Conservation (phyloP, 2,329 filamentous ascomycete species). For the Nigrospora sphaerica region DNA sequence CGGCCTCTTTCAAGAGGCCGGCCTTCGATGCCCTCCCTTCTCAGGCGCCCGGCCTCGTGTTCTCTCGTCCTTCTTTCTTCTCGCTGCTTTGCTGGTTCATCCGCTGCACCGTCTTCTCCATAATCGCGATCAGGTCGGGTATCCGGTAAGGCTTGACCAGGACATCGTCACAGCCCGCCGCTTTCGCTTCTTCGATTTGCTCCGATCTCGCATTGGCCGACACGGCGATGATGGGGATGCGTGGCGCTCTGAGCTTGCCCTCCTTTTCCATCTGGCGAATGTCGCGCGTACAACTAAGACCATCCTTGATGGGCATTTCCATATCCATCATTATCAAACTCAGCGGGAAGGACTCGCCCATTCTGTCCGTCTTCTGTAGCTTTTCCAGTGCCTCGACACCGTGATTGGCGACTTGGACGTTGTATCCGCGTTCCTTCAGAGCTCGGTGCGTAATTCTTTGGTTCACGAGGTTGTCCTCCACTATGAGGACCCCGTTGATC, state of each 20-base stretch:
- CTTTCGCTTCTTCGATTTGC: constrained; percentile 45
- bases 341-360: constrained; percentile 28
- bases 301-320: constrained; percentile 70
- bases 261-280: constrained; percentile 56
- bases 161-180: constrained; percentile 54
- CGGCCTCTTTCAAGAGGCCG: no score
- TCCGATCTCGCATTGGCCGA: constrained; percentile 62
- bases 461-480: constrained; percentile 63
- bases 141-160: constrained; percentile 68
- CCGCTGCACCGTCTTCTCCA: constrained; percentile 38
- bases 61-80: neutral
- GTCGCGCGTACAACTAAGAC: constrained; percentile 55
- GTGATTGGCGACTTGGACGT: constrained; percentile 54
- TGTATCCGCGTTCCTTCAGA: constrained; percentile 49
- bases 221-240: constrained; percentile 58
- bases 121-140: constrained; percentile 52
- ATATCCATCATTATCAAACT: constrained; percentile 68
- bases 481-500: constrained; percentile 48
- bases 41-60: no score
- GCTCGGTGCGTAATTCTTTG: constrained; percentile 57
- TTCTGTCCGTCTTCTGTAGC: constrained; percentile 12
- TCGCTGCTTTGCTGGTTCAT: neutral
- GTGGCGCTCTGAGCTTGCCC: constrained; percentile 41
- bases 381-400: constrained; percentile 50
- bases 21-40: no score